These are phyloP conservation scores for Drosera spatulata DNA, from an alignment of 179 eudicot genomes.

Conservation along the genomic window DNA sequence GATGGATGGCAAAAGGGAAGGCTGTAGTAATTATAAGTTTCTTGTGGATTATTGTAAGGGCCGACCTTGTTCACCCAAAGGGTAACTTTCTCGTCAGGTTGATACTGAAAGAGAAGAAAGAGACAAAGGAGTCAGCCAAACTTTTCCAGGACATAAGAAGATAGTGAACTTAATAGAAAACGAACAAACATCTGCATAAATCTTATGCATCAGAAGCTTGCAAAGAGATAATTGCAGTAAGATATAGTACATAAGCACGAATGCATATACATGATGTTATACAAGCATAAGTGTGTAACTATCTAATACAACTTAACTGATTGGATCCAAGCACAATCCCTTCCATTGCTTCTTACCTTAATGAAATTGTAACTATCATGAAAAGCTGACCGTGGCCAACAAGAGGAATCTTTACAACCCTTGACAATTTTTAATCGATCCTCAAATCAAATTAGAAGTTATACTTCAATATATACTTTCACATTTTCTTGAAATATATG, in stretches of 20 bases:
- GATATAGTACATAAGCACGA: neutral
- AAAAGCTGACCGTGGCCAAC: too few species aligned
- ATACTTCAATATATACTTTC: too few species aligned
- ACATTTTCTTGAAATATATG: too few species aligned
- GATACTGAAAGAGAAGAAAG: slow-evolving; percentile 27
- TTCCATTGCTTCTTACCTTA: too few species aligned
- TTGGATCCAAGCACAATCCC: too few species aligned
- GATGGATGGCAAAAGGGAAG: slow-evolving; percentile 57
- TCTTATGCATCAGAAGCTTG: neutral
- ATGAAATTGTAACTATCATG: too few species aligned
- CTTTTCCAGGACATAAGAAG: neutral
- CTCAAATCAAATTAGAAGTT: too few species aligned
- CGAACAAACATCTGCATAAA: neutral
- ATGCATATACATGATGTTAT: neutral
- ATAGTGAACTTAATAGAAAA: neutral
- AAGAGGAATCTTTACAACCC: too few species aligned
- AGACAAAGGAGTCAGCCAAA: slow-evolving; percentile 2
- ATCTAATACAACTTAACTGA: neutral
- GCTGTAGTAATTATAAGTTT: slow-evolving; percentile 59
- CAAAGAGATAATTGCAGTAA: neutral
- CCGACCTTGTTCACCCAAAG: slow-evolving; percentile 83
- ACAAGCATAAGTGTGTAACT: neutral
- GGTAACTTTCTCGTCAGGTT: slow-evolving; percentile 35
- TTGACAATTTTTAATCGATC: too few species aligned
- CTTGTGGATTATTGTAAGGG: slow-evolving; percentile 70